Base-by-base conservation (phyloP, 257 asterid species). In the Lavandula angustifolia region DNA sequence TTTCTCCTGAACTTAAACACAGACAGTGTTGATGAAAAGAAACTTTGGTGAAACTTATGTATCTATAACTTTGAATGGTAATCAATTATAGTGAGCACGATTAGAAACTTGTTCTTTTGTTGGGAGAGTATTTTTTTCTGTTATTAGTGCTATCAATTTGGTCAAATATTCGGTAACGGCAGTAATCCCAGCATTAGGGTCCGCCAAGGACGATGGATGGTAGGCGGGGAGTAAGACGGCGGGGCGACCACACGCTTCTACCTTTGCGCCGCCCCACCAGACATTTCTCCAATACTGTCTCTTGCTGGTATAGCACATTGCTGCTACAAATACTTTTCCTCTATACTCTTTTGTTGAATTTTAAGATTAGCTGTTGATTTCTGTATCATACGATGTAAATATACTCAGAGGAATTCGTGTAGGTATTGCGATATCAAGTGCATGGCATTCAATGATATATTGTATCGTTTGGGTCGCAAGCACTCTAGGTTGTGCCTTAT, bases 381-480 rank as follows among this genome's bases (percentile, higher is more conserved):
- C n/a, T 76, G 38, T 35, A 32, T 57, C 38, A 3, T 38, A 38
- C n/a, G 35, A 38, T 56, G 9, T 58, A 58, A 8, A 34, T 48
- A 27, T 49, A 42, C 69, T 67, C 54, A 29, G 9, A 1, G 38
- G 11, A 32, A 48, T 50, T 41, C 27, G 17, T 77, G 17, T 72
- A 85, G 97, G 95, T 92, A 85, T 50, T 92, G 98, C 47, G 96
- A 89, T 76, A 72, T 73, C 80, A 92, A 92, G 73, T 82, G 82
- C 4, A 40, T 64, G 40, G 70, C 70, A 42, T 76, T 88, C 75
- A 92, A 92, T 65, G 86, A 80, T 38, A 85, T 94, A 27, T 67
- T 91, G 49, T 88, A 79, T 74, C 87, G 79, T 13, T 75, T 82
- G 54, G 98, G 96, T 57, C 89, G 96, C 46, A 76, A 77, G 34